Evolutionary conservation across 495 filamentous ascomycete species (phyloP), one percentile per base, ranked within the genome.

Genomic region (Aspergillus sparsus): DNA sequence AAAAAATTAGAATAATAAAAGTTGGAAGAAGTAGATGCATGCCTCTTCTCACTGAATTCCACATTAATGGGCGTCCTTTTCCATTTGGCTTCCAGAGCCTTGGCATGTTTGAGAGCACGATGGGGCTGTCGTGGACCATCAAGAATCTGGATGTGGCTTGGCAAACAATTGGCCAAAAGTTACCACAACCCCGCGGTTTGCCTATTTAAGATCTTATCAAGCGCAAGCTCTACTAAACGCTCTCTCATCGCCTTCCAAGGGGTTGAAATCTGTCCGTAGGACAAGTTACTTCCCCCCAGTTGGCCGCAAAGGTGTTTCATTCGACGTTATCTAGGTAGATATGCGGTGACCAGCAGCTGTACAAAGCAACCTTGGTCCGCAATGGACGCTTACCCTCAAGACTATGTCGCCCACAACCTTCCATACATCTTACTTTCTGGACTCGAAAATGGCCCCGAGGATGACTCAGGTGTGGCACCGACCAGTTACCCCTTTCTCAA

Each of bases 361-460:
- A 36, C 55, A 21, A 63, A 68, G 56, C 62, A 70, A 58, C 53
- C 57, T 57, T 62, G 69, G 72, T 76, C 75, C 74, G 74, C 74
- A 68, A 97, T 97, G 92, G 91, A 97, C 77, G 91, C 85, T 61
- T 96, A 94, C 75, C 90, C 92, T 41, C 70, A 80, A 63, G 85
- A 87, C 67, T 93, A 91, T 75, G 77, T 93, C 74, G 82, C 85
- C 72, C 91, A 92, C 74, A 91, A 91, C 69, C 77, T 91, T 58
- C 92, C 92, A 13, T 82, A 94, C 37, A 74, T 97, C 58, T 72
- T 95, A 18, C 80, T 94, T 32, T 91, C 89, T 21, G 92, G 92
- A 7, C 79, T 96, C 6, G 82, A 83, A 36, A 62, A 71, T 47
- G 66, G 49, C 3, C 54, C 39, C 41, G 66, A 65, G 61, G 67